Base-by-base conservation (phyloP, 495 filamentous ascomycete genomes). In the Chaetomium tenue region DNA sequence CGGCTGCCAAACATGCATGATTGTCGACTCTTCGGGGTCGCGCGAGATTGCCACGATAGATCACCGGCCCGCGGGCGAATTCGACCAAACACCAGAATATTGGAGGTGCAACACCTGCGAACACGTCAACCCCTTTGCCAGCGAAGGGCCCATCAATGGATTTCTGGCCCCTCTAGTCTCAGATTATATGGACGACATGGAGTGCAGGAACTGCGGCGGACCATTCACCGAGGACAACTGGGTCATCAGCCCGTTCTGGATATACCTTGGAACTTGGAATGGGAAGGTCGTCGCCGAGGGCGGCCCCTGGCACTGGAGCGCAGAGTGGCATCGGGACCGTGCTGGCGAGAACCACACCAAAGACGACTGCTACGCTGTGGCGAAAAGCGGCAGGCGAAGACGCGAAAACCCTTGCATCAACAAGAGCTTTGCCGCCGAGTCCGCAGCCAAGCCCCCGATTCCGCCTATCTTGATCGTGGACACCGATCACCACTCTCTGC, bases 181-280 rank as follows among this genome's bases (percentile, higher is more conserved):
- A 1, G 64, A 66, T 20, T 62, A 58, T 28, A 47, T 50, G 28
- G 58, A 61, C 25, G 62, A 68, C 26, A 59, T 58, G 40, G 44
- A 40, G 18, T 70, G 68, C 58, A 54, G 46, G 30, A 55, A 30
- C 11, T 70, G 68, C 42, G 39, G 30, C 2, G 68, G 39, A 3
- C 5, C 23, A 0, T 70, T 70, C 33, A 42, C 26, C n/a, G 68
- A 66, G 58, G 58, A 67, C 13, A 64, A 57, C 25, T 70, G 68
- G 68, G 68, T 70, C n/a, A 63, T 67, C 26, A 70, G 61, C 39
- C 68, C 64, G 16, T 70, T 57, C 22, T 64, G 44, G 40, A 53
- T 70, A 5, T 70, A 70, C 46, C 64, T 70, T 12, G 68, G 68
- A 13, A 58, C 61, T n/a, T 70, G 68, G 68, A 63, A 70, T 37